phyloP scores from a whole-genome alignment of 2,329 filamentous ascomycete species.

The Bipolaris cookei region DNA sequence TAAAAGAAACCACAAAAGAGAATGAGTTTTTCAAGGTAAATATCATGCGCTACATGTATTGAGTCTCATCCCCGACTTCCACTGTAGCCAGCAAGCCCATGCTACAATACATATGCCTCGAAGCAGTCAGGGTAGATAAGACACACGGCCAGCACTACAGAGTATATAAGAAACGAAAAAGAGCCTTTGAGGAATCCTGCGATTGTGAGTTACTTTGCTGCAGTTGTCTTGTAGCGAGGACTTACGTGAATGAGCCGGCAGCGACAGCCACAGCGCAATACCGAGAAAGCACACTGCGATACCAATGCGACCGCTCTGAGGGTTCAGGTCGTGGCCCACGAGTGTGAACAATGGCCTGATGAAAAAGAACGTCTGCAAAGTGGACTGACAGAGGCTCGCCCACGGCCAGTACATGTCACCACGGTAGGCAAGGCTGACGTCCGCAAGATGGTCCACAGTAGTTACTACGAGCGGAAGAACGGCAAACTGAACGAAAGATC shows the following conservation, averaged over 20 bases:
- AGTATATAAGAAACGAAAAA: not conserved
- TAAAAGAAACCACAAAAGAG: not conserved
- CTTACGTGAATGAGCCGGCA: not conserved
- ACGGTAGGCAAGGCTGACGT: not conserved
- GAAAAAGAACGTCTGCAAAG: not conserved
- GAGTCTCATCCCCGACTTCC: not conserved
- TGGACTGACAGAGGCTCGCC: not conserved
- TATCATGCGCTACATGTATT: not conserved
- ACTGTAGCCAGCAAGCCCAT: not conserved
- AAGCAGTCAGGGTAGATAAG: not conserved
- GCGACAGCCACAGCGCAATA: not conserved
- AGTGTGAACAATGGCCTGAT: not conserved
- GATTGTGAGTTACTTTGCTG: not conserved
- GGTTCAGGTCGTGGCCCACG: not conserved
- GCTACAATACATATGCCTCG: not conserved
- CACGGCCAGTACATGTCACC: not conserved
- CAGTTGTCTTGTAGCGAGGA: not conserved
- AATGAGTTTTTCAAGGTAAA: not conserved
- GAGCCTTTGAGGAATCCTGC: not conserved
- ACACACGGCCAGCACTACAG: not conserved
- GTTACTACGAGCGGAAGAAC: not conserved
- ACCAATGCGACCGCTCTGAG: not conserved
- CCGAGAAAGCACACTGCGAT: slow-evolving; percentile 1
- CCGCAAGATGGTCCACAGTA: not conserved
- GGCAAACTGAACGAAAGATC: not conserved